Evolutionary conservation across 1,284 basidiomycete genomes (phyloP), one percentile per base, ranked within the genome.

Genomic region (Ustilago loliicola): DNA sequence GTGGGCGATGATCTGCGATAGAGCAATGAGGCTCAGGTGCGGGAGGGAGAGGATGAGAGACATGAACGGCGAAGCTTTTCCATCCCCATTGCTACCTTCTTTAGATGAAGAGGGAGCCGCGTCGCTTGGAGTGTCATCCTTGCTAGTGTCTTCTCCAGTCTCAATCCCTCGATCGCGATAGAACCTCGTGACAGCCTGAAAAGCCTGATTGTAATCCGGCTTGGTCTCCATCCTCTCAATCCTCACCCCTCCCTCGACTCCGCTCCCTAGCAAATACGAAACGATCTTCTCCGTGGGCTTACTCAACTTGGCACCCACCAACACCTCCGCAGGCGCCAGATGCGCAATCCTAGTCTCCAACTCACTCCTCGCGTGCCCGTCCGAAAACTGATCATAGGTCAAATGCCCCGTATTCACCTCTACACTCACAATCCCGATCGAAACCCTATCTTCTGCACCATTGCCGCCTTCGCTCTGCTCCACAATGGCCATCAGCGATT

Each of bases 351-450:
- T 69, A 2, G 85, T 86, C 61, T 85, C 83, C 32, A 86, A 78
- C 69, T 83, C 83, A 36, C 69, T 77, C 38, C 81, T 67, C 30
- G 82, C 62, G 32, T 69, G 54, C 4, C 72, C 75, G 60, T 86
- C 85, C 23, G 42, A 51, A 36, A 84, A 97, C 74, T 93, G 91
- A 81, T 99, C 96, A 91, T 94, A 98, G 0, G 95, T 88, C 2
- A 98, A 91, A 77, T 96, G 93, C 1, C 96, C 96, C 0, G 95
- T 97, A 58, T 91, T 91, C 0, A 95, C 93, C 60, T 92, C 91
- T 19, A 98, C 91, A 21, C 91, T 91, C 54, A 97, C 89, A 84
- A 98, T 88, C 1, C 91, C 92, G 52, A 98, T 89, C 6, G 85
- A 87, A 1, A 93, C 90, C 29, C 88, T 87, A 51, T 91, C 91